Base-by-base conservation (phyloP, 1,284 basidiomycete species). In the Apiotrichum siamense region DNA sequence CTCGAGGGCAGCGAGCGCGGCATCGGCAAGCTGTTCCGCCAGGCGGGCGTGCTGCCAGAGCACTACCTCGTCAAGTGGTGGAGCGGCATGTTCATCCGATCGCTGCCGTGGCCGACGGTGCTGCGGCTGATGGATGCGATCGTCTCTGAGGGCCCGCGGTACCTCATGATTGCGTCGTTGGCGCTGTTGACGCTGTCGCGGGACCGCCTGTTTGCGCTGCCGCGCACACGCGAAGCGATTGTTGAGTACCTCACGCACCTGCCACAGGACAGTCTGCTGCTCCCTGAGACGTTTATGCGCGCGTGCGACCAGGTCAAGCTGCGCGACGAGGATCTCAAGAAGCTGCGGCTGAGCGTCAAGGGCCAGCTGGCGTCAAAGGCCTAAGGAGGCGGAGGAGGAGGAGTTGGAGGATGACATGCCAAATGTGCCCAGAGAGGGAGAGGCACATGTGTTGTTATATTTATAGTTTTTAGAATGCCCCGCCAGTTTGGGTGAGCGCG, bases 81-180 rank as follows among this genome's bases (percentile, higher is more conserved):
- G 50, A 63, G 60, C 47, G 61, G 63, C 12, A 67, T 93, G 26
- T 94, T 91, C 59, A 83, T 84, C 4, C 82, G 84, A 9, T 79
- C 80, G 3, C 77, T 97, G n/a, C 88, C 92, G 0, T 77, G 80
- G 45, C 83, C 86, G 2, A 85, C 85, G 51, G 74, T 88, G 21
- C 79, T 87, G 49, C 79, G 91, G 17, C 79, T 91, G 4, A 89
- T 90, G 84, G 92, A 97, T 66, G 74, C 92, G 4, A 89, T 94
- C 66, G 76, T 96, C 31, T 85, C 82, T 52, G 89, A 93, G 75
- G 89, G 88, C 5, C 78, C 88, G 3, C 79, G 84, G 0, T 90
- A 85, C 78, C 77, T 94, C 37, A 79, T 92, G 64, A 83, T 90
- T 13, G 78, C 88, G 3, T 87, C 84, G 1, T 76, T 96, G 7